These are phyloP conservation scores for Talaromyces sp. DNA, from an alignment of 2,329 filamentous ascomycete genomes.

Conservation along the genomic window DNA sequence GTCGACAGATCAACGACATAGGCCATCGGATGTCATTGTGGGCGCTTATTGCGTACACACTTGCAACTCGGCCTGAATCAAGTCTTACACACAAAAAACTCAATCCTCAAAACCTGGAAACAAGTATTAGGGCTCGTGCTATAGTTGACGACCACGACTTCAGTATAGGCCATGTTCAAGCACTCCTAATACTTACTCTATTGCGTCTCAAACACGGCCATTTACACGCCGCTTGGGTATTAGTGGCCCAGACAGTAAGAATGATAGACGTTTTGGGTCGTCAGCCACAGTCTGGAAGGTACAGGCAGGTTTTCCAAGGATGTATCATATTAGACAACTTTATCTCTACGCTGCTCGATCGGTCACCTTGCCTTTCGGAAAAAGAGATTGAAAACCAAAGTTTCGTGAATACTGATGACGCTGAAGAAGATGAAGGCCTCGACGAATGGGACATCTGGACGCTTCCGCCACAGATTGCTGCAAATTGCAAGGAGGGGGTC, in stretches of 20 bases:
- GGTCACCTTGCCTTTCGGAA: not conserved
- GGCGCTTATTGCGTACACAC: slow-evolving; percentile 5
- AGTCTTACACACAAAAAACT: not conserved
- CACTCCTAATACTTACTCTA: slow-evolving; percentile 55
- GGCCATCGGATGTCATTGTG: slow-evolving; percentile 9
- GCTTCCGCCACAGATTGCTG: not conserved
- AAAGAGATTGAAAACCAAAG: not conserved
- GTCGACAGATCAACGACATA: not conserved
- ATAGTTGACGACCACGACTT: slow-evolving; percentile 39
- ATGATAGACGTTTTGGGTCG: not conserved
- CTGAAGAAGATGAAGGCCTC: not conserved
- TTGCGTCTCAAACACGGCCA: slow-evolving; percentile 55
- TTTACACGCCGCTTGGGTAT: slow-evolving; percentile 54
- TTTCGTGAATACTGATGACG: not conserved
- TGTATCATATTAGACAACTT: slow-evolving; percentile 9
- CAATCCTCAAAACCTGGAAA: not conserved
- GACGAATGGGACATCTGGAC: slow-evolving; percentile 10
- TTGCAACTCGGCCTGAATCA: not conserved
- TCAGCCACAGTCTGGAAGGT: not conserved
- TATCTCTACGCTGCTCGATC: not conserved
- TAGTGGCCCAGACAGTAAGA: slow-evolving; percentile 27
- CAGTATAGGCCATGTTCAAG: slow-evolving; percentile 48
- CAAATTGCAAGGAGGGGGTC: not conserved
- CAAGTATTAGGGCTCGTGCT: slow-evolving; percentile 16
- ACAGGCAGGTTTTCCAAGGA: slow-evolving; percentile 4